Percentiles rank a stretch among this genome's conserved stretches.
Evolutionary conservation across 139 green algal species (phyloP).

Genomic region (Chlamydomonas eustigma): DNA sequence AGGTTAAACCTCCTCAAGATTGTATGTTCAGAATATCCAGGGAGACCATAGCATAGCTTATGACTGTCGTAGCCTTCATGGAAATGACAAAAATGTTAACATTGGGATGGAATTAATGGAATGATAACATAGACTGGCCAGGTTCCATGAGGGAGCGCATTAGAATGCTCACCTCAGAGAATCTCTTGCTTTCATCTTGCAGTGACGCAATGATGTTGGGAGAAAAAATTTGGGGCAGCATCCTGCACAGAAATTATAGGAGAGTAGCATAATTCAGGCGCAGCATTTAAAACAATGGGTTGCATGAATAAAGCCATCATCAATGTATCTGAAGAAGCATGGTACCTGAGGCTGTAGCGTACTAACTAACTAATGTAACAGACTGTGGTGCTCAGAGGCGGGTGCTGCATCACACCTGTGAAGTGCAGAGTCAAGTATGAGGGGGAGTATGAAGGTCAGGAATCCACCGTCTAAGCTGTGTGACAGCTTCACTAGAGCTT

Average conservation of each 20-base stretch:
- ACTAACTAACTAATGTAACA: neutral
- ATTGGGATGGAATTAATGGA: too few relatives aligned
- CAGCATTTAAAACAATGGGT: neutral
- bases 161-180: slow-evolving; percentile 18
- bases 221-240: slow-evolving; percentile 27
- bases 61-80: too few relatives aligned
- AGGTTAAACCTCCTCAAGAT: too few relatives aligned
- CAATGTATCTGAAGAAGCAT: neutral
- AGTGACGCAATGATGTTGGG: slow-evolving; percentile 28
- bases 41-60: too few relatives aligned
- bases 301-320: neutral
- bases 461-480: slow-evolving; percentile 44
- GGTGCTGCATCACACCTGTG: too few relatives aligned
- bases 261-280: neutral
- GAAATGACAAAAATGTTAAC: too few relatives aligned
- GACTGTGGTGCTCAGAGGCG: too few relatives aligned
- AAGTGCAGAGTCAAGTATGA: slow-evolving; percentile 51
- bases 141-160: too few relatives aligned
- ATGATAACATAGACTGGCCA: too few relatives aligned
- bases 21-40: too few relatives aligned
- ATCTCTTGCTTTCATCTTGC: slow-evolving; percentile 23
- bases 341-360: neutral
- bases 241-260: neutral
- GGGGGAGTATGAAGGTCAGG: slow-evolving; percentile 44
- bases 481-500: slow-evolving; percentile 45